Base-by-base conservation (phyloP, 192 early-diverging fungal genomes). In the Thoreauomyces humboldtii region DNA sequence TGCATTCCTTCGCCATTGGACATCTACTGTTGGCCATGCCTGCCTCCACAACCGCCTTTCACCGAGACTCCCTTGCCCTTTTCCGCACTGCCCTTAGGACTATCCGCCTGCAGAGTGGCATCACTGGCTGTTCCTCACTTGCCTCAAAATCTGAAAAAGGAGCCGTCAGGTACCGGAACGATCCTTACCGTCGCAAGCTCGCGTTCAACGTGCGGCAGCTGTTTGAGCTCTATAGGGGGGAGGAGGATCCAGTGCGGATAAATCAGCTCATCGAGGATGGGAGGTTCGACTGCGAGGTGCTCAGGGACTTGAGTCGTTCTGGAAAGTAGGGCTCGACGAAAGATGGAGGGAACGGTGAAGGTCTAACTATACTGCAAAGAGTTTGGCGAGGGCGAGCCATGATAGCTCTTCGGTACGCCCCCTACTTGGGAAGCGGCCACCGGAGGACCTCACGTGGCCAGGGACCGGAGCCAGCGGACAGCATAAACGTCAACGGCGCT, bases 191-290 rank as follows among this genome's bases (percentile, higher is more conserved):
- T 12, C 48, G 50, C 15, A 64, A 64, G 25, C 50, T 64, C 21
- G 32, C 32, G 0, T 2, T 33, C 27, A 64, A 64, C 51, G 48
- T 64, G n/a, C 62, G 62, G 17, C 12, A 35, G n/a, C 29, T 64
- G 17, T 64, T 53, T 22, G 62, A 64, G 34, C 17, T 64, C 9
- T 64, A 64, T 34, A 47, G 62, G 9, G 50, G 35, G 19, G 62
- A 54, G 27, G 17, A 21, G 21, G 38, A 53, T n/a, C 14, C 62
- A 3, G 24, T 54, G 31, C 19, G 32, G 33, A 37, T 64, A 6
- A 34, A 64, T 31, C 15, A 32, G n/a, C 17, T 64, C 22, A 14
- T 64, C 21, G 19, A 64, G 29, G 27, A 46, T n/a, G 62, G 62
- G 17, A 21, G 50, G 7, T 51, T 54, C 31, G 62, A 64, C 27